Percentiles rank a stretch among this genome's conserved stretches.
Conservation (phyloP, 805 yeast species). For the Candida railenensis region DNA sequence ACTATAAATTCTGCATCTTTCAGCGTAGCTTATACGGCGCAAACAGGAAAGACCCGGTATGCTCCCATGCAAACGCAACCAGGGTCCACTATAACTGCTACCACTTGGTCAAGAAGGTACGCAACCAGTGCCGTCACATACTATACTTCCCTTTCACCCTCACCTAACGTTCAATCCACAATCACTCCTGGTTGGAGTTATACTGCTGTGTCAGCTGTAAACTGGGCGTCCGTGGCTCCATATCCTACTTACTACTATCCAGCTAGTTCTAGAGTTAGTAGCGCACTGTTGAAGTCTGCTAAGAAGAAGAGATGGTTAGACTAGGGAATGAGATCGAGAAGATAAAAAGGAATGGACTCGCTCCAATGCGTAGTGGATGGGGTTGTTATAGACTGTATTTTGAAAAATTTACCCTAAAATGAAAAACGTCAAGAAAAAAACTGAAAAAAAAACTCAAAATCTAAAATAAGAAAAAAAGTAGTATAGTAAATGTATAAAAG, state of each 20-base stretch:
- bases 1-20: conserved; percentile 47
- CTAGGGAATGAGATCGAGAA: conserved; percentile 7
- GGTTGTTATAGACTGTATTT: neutral
- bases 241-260: conserved; percentile 65
- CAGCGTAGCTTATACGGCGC: conserved; percentile 68
- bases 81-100: conserved; percentile 61
- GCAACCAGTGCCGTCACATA: conserved; percentile 64
- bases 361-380: neutral
- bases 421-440: neutral
- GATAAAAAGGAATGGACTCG: neutral
- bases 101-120: conserved; percentile 63
- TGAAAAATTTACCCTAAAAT: neutral
- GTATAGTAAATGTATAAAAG: neutral
- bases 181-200: conserved; percentile 85
- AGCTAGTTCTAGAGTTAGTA: conserved; percentile 52
- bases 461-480: too few species aligned
- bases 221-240: conserved; percentile 71
- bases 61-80: conserved; percentile 97
- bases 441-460: neutral
- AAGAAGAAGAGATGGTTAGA: conserved; percentile 42
- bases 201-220: conserved; percentile 57
- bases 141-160: conserved; percentile 45
- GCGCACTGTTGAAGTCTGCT: conserved; percentile 35
- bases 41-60: conserved; percentile 73
- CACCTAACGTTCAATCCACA: conserved; percentile 60